A percentile compares a stretch with the other conserved stretches of the same genome.
Evolutionary conservation across 176 grass and related monocot species (phyloP).

Genomic region (Alopecurus myosuroides): DNA sequence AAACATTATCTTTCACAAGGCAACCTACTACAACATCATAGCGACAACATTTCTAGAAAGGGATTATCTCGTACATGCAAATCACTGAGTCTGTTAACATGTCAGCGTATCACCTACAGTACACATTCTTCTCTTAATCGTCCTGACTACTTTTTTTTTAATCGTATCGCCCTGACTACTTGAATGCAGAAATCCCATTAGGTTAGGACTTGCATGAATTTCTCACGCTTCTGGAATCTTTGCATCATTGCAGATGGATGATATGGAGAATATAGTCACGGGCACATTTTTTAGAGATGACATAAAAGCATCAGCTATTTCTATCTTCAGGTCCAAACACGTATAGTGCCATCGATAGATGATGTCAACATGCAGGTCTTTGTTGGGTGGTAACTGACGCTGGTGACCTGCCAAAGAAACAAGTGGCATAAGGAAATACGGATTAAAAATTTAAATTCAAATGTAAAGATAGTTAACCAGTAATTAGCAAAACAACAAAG

Average conservation of each 20-base stretch:
- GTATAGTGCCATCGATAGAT: constrained; percentile 78
- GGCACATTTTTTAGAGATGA: not conserved
- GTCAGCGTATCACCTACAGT: not conserved
- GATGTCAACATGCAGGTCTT: constrained; percentile 88
- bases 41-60: not conserved
- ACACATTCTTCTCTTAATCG: not conserved
- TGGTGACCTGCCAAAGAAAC: constrained; percentile 64
- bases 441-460: not conserved
- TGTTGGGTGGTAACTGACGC: constrained; percentile 84
- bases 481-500: not conserved
- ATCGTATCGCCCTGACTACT: not conserved
- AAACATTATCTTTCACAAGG: not conserved
- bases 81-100: not conserved
- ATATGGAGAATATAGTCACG: not conserved
- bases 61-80: not conserved
- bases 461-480: not conserved
- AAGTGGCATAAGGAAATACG: not conserved
- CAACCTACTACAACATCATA: not conserved
- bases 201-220: not conserved
- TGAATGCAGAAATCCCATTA: not conserved
- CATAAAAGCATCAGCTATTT: not conserved
- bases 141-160: not conserved
- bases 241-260: not conserved
- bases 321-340: constrained; percentile 64
- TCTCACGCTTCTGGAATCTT: not conserved